A percentile compares a stretch with the other conserved stretches of the same genome.
These are phyloP conservation scores for Suhomyces coccinellae DNA, from an alignment of 1,139 yeast species.

Conservation along the genomic window DNA sequence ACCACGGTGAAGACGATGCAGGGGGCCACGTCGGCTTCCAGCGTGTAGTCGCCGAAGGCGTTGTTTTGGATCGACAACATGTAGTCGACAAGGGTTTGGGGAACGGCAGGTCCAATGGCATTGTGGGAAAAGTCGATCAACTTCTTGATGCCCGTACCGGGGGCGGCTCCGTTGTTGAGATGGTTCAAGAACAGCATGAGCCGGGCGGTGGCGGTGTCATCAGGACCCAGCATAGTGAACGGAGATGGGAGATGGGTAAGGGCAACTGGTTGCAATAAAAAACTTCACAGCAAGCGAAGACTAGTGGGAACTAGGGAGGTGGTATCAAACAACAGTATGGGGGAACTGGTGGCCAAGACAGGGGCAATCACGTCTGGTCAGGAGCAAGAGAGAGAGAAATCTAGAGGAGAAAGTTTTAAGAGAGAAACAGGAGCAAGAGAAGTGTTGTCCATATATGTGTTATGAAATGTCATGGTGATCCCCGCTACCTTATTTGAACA, in stretches of 20 bases:
- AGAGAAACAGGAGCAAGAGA: too few relatives aligned
- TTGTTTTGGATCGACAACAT: constrained; percentile 47
- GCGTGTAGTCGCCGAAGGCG: constrained; percentile 69
- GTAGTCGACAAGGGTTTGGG: constrained; percentile 35
- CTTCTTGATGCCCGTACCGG: constrained; percentile 50
- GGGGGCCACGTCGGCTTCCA: constrained; percentile 58
- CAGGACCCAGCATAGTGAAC: not conserved
- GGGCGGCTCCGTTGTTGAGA: constrained; percentile 44
- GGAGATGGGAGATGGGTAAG: too few relatives aligned
- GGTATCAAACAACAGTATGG: too few relatives aligned
- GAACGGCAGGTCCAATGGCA: constrained; percentile 33
- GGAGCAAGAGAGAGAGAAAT: too few relatives aligned
- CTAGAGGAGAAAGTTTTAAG: not conserved
- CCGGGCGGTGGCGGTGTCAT: constrained; percentile 22
- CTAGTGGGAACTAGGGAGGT: too few relatives aligned
- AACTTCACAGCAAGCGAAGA: too few relatives aligned
- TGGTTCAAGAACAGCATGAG: constrained; percentile 32
- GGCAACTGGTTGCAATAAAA: not conserved
- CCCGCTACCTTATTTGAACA: not conserved
- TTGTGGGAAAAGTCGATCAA: constrained; percentile 32
- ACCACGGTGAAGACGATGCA: constrained; percentile 57
- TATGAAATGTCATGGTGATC: not conserved
- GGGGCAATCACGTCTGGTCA: too few relatives aligned
- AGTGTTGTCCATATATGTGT: not conserved
- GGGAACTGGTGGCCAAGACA: too few relatives aligned